Evolutionary conservation across 768 basidiomycete species (phyloP), one percentile per base, ranked within the genome.

Genomic region (Suillus subalutaceus): DNA sequence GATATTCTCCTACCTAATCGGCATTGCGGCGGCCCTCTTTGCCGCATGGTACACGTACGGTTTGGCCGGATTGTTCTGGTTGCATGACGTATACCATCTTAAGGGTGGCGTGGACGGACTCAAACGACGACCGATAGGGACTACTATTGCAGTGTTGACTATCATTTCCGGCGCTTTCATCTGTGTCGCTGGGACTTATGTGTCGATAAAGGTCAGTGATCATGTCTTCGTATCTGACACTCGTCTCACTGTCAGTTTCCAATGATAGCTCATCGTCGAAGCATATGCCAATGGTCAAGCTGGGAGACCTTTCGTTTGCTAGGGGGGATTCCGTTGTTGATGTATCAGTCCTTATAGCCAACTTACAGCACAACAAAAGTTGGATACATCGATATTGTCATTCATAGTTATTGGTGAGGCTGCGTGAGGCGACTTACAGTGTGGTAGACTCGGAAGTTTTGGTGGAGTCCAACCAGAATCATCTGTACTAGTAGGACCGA

Each of bases 31-130:
- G 10, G 77, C 85, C 20, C 75, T 86, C 26, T 87, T 87, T 67
- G 85, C 86, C 9, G 80, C 83, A n/a, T 86, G 86, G 84, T 87
- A 84, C 69, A 86, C 86, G 16, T 85, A 86, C 67, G 85, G 85
- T 35, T 35, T 74, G 9, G 83, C 84, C 12, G 84, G 85, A 2
- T 84, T 83, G 68, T 87, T 86, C 74, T 86, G 84, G 82, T 65
- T 86, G 32, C 77, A 85, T 66, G 85, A 87, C 70, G 74, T 77
- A 15, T 82, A 83, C 66, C 74, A 85, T 67, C 67, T 82, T 13
- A 74, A 78, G 56, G 83, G 81, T 6, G 79, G 79, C 50, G 74
- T 73, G 46, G 59, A 57, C n/a, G 77, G 71, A 10, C 69, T 83
- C 60, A 76, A 69, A 56, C 70, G 69, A n/a, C 70, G 74, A 62